Evolutionary conservation across 1,284 basidiomycete species (phyloP).

Genomic region (Ceratobasidium theobromae): DNA sequence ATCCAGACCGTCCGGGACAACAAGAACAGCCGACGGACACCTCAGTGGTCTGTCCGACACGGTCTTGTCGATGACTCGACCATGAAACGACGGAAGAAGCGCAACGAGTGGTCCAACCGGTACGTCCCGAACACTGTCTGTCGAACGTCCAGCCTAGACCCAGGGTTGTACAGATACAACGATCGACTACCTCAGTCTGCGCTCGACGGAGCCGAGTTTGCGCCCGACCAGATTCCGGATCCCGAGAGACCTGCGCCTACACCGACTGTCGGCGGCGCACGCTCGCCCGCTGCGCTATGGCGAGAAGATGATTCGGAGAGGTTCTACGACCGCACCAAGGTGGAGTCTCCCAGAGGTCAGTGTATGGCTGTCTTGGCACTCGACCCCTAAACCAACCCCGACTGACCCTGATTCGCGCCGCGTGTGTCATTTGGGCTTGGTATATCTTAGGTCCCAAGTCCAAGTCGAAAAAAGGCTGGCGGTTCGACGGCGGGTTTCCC

Average conservation of each 20-base stretch:
- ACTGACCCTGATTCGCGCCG: no score
- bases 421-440: no score
- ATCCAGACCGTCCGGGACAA: constrained; percentile 91
- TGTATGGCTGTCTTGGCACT: no score
- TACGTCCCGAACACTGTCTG: not conserved
- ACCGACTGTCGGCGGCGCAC: constrained; percentile 39
- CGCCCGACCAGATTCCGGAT: constrained; percentile 68
- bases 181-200: constrained; percentile 74
- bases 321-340: constrained; percentile 50
- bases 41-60: constrained; percentile 92
- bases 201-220: constrained; percentile 68
- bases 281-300: constrained; percentile 57
- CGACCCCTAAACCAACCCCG: no score
- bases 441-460: not conserved
- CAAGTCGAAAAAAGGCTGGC: constrained; percentile 16
- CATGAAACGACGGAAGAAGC: constrained; percentile 72
- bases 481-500: constrained; percentile 27
- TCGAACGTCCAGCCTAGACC: not conserved
- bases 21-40: constrained; percentile 85
- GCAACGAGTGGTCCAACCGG: constrained; percentile 82
- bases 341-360: constrained; percentile 15
- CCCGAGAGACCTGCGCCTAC: constrained; percentile 39
- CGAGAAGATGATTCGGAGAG: constrained; percentile 68
- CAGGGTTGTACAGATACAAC: constrained; percentile 53
- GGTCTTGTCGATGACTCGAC: constrained; percentile 81